Evolutionary conservation across 1,284 basidiomycete genomes (phyloP), one percentile per base, ranked within the genome.

Genomic region (Ceratorhiza oryzae-sativae): DNA sequence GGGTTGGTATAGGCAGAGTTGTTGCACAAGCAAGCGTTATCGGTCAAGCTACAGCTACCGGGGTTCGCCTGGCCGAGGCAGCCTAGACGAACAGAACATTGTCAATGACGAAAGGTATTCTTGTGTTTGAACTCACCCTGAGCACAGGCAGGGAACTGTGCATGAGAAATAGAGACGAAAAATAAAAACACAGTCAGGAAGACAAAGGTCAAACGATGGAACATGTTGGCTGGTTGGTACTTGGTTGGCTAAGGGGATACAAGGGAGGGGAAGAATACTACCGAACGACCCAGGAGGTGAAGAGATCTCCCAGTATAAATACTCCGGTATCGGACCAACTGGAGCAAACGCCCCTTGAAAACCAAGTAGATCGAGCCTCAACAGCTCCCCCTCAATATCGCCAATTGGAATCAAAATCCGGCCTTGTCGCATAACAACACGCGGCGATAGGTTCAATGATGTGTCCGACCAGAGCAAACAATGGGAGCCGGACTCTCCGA

Each of bases 1-100:
- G 70, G 20, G 23, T 59, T 67, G 39, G 72, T 48, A 41, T 67
- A 75, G 45, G 20, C 41, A 3, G 71, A n/a, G 55, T 68, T 70
- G 25, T 61, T 46, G 71, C 74, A 75, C 46, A 73, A 45, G 53
- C 74, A 75, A n/a, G 53, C 49, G 34, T 71, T 58, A 30, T 75
- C 74, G 3, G 67, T 75, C 10, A 36, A n/a, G 32, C 65, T 27
- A 49, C 73, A 75, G 23, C 8, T 27, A 3, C 71, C 73, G 34
- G 23, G 20, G 18, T 23, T 32, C 32, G 49, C 61, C 23, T 41
- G 36, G 36, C 63, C 63, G 36, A 68, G 5, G 25, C 63, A 68
- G 10, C 51, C 63, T 68, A n/a, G 8, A 68, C 1, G 12, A n/a
- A 10, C 13, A 13, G n/a, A 58, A 36, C 13, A n/a, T 34, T 18